Conservation (phyloP, 2,329 filamentous ascomycete genomes). For the Trichophyton simii region DNA sequence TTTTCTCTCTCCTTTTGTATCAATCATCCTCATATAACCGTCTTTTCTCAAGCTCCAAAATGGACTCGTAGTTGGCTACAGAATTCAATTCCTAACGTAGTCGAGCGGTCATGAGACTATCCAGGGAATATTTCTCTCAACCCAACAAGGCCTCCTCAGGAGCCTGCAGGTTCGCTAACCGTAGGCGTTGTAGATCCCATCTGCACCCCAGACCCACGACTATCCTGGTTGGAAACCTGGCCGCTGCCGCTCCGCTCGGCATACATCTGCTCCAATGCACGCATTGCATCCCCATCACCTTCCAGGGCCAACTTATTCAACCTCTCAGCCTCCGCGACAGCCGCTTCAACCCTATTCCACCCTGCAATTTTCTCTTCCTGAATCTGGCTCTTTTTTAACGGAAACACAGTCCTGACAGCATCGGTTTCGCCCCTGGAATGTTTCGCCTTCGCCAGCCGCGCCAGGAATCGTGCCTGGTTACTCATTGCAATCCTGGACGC, state of each 20-base stretch:
- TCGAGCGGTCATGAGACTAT: neutral
- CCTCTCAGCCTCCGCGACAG: constrained; percentile 25
- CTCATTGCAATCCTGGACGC: constrained; percentile 22
- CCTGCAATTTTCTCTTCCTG: constrained; percentile 23
- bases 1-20: neutral
- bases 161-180: neutral
- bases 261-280: constrained; percentile 27
- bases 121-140: neutral
- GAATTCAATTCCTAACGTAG: neutral
- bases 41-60: neutral
- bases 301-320: constrained; percentile 26
- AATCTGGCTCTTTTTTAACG: constrained; percentile 22
- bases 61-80: neutral
- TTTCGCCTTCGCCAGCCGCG: constrained; percentile 54
- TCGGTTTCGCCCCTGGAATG: constrained; percentile 52
- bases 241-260: constrained; percentile 13
- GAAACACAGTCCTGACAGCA: constrained; percentile 47
- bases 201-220: constrained; percentile 2
- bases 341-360: constrained; percentile 29
- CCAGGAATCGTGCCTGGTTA: constrained; percentile 46
- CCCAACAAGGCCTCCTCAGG: neutral
- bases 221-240: neutral
- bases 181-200: neutral
- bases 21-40: neutral
- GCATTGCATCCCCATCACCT: constrained; percentile 27